Percentiles rank a stretch among this genome's conserved stretches.
phyloP scores from a whole-genome alignment of 2,329 filamentous ascomycete species.

The Botrytis porri region DNA sequence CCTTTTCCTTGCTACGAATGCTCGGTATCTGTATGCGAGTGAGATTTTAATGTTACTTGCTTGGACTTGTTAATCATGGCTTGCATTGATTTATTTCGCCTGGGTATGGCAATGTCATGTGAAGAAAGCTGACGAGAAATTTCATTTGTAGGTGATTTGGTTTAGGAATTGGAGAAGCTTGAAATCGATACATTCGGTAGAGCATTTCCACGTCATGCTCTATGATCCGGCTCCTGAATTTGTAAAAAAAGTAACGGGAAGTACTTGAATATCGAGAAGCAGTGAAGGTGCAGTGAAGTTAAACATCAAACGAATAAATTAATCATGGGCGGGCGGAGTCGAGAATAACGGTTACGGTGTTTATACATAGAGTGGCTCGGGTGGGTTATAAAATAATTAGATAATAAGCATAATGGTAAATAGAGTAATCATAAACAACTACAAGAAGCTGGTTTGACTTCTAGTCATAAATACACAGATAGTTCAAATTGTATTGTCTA shows the following conservation, averaged over 20 bases:
- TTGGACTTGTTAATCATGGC: neutral
- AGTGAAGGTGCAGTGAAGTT: neutral
- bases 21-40: neutral
- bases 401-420: neutral
- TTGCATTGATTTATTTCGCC: neutral
- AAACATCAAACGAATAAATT: neutral
- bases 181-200: conserved; percentile 81
- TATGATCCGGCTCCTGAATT: conserved; percentile 71
- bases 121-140: conserved; percentile 2
- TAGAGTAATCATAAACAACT: neutral
- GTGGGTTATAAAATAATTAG: neutral
- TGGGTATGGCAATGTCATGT: neutral
- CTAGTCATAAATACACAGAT: neutral
- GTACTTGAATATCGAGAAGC: conserved; percentile 58
- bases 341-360: neutral
- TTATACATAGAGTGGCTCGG: neutral
- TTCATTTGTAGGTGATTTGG: conserved; percentile 58
- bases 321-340: neutral
- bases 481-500: neutral
- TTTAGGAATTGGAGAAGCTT: conserved; percentile 86
- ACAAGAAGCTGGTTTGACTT: neutral
- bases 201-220: conserved; percentile 95
- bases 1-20: neutral
- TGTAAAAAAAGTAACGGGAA: conserved; percentile 69
- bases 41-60: neutral